phyloP scores from a whole-genome alignment of 2,329 filamentous ascomycete species.

The Stagonosporopsis rhizophila region DNA sequence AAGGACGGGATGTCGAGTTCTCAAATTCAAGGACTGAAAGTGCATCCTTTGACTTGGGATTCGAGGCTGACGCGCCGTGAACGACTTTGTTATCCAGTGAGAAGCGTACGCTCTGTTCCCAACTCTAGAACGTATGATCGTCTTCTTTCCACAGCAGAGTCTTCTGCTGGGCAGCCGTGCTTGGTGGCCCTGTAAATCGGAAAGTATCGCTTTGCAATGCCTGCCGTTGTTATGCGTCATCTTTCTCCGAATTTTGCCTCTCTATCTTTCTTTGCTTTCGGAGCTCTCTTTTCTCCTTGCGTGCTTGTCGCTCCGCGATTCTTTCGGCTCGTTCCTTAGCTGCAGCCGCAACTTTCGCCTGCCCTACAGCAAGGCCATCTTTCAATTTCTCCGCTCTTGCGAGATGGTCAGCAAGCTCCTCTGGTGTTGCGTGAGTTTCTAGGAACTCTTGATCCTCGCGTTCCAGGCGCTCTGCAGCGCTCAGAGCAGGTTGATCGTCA shows the following conservation, averaged over 20 bases:
- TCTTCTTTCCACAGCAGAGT: too few species aligned
- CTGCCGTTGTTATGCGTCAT: background rate
- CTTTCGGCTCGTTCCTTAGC: background rate
- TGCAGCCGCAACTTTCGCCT: background rate
- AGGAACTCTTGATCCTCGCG: slow-evolving; percentile 2
- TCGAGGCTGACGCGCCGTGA: background rate
- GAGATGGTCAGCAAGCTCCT: background rate
- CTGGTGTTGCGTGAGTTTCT: background rate
- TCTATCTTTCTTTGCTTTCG: background rate
- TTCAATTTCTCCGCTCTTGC: slow-evolving; percentile 1
- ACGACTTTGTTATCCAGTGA: background rate
- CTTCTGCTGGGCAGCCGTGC: too few species aligned
- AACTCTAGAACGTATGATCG: too few species aligned
- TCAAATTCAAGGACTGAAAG: background rate
- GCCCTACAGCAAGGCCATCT: background rate
- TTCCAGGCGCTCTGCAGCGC: slow-evolving; percentile 8
- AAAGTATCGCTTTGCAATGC: background rate
- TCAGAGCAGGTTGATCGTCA: background rate
- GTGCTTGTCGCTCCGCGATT: background rate
- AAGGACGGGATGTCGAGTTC: too few species aligned
- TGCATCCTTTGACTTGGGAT: background rate
- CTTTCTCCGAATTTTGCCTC: background rate
- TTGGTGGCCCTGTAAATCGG: too few species aligned
- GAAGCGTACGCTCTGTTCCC: background rate
- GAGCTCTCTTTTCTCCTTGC: background rate